Base-by-base conservation (phyloP, 1,284 basidiomycete species). In the Austroboletus novae-zelandiae region DNA sequence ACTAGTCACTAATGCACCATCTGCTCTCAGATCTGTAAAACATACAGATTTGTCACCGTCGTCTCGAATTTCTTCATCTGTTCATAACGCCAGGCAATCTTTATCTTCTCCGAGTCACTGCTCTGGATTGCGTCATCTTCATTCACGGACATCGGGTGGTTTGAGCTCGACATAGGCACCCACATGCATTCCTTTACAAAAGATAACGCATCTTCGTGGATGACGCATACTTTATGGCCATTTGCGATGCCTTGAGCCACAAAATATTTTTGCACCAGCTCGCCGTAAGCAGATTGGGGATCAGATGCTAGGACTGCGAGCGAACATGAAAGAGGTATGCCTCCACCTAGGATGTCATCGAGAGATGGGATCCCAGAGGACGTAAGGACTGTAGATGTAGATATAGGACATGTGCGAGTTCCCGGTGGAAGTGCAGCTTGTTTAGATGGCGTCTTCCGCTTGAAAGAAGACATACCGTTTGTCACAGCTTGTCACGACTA, bases 31-130 rank as follows among this genome's bases (percentile, higher is more conserved):
- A 37, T 47, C 15, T 15, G 39, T 36, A 18, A 14, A 57, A 78
- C 81, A 67, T 78, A 81, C 77, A 71, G 68, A 57, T 68, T 66
- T 48, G 66, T 59, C 27, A 96, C 84, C 1, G 91, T 94, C 1
- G 94, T 97, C 71, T 90, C 84, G 69, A 96, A 96, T 69, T 80
- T 86, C 71, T 87, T 91, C 89, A 97, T 89, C 54, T 84, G 78
- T 61, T 92, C 90, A 68, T 99, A 99, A 62, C 96, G 79, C 91
- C 96, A 99, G 35, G 96, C 96, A 61, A 98, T 97, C 71, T 89
- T 92, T 56, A 93, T 83, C 59, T 78, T 80, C 34, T 77, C 71
- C 48, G 27, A 29, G 9, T 29, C 27, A 7, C 70, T 64, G 36
- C 66, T 69, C 52, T 72, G 71, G 35, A 63, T 62, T 9, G 62